Evolutionary conservation across 495 filamentous ascomycete genomes (phyloP), one percentile per base, ranked within the genome.

Genomic region (Aspergillus carlsbadensis): DNA sequence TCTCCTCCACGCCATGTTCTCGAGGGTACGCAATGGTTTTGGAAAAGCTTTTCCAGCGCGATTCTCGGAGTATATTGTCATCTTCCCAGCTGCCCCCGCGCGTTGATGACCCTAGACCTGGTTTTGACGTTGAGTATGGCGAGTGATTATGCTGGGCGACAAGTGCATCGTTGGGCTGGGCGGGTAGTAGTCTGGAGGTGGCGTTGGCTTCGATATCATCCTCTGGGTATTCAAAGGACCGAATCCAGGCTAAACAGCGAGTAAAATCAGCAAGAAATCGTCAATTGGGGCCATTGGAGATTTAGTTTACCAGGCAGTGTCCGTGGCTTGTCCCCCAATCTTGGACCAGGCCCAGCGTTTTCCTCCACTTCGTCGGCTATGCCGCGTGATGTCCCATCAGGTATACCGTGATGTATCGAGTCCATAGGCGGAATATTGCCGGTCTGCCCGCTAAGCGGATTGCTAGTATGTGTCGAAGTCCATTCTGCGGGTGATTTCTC

Each of bases 21-120:
- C 70, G 74, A 1, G 83, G 80, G 61, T 84, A 84, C 46, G 77
- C 72, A 20, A 84, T 80, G 2, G 76, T 67, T 26, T 76, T 76
- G 49, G 78, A 79, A 62, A 87, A 88, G 15, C 76, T 72, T 43
- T 73, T 75, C 86, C 86, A 89, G 43, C 82, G 81, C 15, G 83
- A 86, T 44, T 81, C 78, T 24, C 74, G 71, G 41, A 46, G 10
- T 37, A 41, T 15, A 57, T 51, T 39, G 57, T 56, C 57, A 53
- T 37, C 48, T 55, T 67, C 43, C 54, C 61, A 0, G 50, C 52
- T 41, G 52, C 60, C 57, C 18, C 42, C 56, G 44, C 56, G 46
- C 18, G 17, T 43, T 5, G 61, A 56, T 18, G 49, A 45, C 2
- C 52, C 17, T 37, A 50, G 56, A 20, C 66, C 52, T 3, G 56